phyloP scores from a whole-genome alignment of 208 protist genomes.

The Angomonas deanei region DNA sequence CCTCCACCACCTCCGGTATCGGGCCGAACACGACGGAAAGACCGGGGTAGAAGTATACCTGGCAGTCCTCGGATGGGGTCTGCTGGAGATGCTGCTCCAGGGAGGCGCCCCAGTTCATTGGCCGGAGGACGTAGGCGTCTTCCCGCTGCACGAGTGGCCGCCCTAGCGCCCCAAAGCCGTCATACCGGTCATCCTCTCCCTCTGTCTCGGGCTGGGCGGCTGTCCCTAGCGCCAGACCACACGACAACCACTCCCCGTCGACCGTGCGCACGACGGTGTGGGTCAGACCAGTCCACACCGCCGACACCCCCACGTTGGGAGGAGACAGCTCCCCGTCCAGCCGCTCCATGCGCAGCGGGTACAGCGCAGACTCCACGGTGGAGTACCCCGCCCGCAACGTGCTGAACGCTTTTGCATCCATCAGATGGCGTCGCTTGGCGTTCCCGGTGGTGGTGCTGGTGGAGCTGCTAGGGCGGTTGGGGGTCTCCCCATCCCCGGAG shows the following conservation, averaged over 20 bases:
- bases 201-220: slow-evolving; percentile 2
- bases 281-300: slow-evolving; percentile 32
- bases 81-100: background rate
- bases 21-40: background rate
- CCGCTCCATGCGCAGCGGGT: slow-evolving; percentile 60
- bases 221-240: slow-evolving; percentile 36
- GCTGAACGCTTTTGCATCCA: slow-evolving; percentile 51
- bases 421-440: background rate
- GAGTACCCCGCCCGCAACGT: slow-evolving; percentile 57
- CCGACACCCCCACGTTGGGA: slow-evolving; percentile 15
- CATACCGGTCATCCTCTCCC: slow-evolving; percentile 8
- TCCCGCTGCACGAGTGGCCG: background rate
- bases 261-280: slow-evolving; percentile 32
- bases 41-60: background rate
- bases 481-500: too few relatives aligned
- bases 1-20: background rate
- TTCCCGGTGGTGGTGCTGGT: background rate
- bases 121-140: slow-evolving; percentile 29
- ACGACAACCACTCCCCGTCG: slow-evolving; percentile 29
- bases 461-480: background rate
- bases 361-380: slow-evolving; percentile 54
- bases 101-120: slow-evolving; percentile 16
- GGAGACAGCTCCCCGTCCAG: slow-evolving; percentile 32
- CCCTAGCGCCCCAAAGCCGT: slow-evolving; percentile 17
- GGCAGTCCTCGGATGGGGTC: background rate